Base-by-base conservation (phyloP, 306 rosid genomes). In the Lathyrus tuberosus region DNA sequence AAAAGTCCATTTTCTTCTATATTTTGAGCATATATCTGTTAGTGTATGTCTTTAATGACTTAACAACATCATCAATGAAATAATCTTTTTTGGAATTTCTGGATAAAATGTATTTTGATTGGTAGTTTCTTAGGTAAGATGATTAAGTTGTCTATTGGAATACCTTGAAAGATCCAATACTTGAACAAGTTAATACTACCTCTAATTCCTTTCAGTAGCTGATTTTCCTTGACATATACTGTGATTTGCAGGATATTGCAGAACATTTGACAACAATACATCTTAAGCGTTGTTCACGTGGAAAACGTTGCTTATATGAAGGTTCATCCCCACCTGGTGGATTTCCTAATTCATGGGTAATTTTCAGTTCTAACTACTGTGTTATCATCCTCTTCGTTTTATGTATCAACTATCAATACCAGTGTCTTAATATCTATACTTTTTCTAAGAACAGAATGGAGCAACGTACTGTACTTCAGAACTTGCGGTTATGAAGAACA, bases 251-350 rank as follows among this genome's bases (percentile, higher is more conserved):
- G 99, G 99, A 95, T 75, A 84, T 89, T 75, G 97, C 87, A 10
- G 99, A 95, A 74, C 97, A 87, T 84, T 83, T 95, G 79, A 89
- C 97, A 74, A 89, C 97, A 20, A 65, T 89, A 73, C 76, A 95
- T 72, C 90, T 95, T 38, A 87, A 86, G 75, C 91, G 96, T 12
- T 95, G 97, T 78, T 85, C 95, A 2, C 99, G 97, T 49, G 99
- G 99, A 63, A 95, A 95, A 70, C 96, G 96, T 44, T 95, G 99
- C 83, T 75, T 95, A 71, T 95, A 91, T 37, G 99, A 91, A 84
- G 99, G 99, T 54, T 87, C 99, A 76, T 89, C 97, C 68, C 96
- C 99, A 0, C 96, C 99, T 38, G 97, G 78, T 14, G 96, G 97
- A 49, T 95, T 87, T 81, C 99, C 99, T 44, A 95, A 89, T 83